Evolutionary conservation across 371 early-diverging fungal genomes (phyloP).

Genomic region (Mucor plumbeus): DNA sequence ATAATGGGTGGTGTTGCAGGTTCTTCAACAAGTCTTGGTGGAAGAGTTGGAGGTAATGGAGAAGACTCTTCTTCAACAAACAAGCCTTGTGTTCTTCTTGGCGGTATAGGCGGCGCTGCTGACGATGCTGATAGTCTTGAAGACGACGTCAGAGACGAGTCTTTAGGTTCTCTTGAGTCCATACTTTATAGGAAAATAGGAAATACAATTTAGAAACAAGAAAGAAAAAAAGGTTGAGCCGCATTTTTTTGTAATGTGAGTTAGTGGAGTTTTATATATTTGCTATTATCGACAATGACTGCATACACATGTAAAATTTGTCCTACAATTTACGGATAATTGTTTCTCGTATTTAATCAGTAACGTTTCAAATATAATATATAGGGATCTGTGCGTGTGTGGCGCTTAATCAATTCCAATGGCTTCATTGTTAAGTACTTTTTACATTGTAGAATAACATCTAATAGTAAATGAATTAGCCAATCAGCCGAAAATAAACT

Average conservation of each 20-base stretch:
- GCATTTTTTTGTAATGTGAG: background rate
- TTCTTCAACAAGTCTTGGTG: conserved; percentile 9
- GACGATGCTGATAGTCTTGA: background rate
- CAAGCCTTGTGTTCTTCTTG: background rate
- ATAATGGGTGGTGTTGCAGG: background rate
- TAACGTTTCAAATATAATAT: no score
- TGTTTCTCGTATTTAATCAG: no score
- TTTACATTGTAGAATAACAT: background rate
- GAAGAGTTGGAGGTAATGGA: background rate
- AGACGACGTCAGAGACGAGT: background rate
- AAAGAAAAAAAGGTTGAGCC: background rate
- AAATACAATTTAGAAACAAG: background rate
- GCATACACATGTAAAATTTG: background rate
- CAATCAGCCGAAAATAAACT: background rate
- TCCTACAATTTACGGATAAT: no score
- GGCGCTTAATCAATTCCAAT: background rate
- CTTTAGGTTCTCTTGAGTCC: background rate
- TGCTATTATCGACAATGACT: background rate
- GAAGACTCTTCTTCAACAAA: conserved; percentile 13
- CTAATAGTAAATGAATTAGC: background rate
- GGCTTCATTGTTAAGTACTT: background rate
- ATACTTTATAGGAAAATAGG: conserved; percentile 16
- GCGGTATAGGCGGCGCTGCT: conserved; percentile 2
- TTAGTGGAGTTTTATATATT: background rate
- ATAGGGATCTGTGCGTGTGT: no score